These are phyloP conservation scores for Aureobasidium sp. DNA, from an alignment of 2,329 filamentous ascomycete species.

Conservation along the genomic window DNA sequence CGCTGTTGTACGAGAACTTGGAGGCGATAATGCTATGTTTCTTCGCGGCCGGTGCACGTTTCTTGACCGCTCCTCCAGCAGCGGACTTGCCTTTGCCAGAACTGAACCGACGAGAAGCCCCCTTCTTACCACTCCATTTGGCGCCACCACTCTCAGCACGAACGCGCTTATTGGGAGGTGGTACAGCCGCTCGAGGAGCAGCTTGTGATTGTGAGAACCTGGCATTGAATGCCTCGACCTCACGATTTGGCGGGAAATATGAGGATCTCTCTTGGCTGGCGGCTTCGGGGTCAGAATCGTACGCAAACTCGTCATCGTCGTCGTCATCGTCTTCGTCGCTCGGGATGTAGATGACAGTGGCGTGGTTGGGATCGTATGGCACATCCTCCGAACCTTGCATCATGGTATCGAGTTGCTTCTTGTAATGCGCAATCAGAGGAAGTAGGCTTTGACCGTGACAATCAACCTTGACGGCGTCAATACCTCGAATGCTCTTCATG, in stretches of 20 bases:
- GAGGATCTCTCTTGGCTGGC: conserved; percentile 19
- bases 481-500: conserved; percentile 55
- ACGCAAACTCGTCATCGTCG: conserved; percentile 33
- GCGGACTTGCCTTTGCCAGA: conserved; percentile 2
- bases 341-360: conserved; percentile 39
- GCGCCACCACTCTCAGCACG: neutral
- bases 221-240: conserved; percentile 23
- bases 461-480: conserved; percentile 53
- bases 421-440: conserved; percentile 42
- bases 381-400: conserved; percentile 32
- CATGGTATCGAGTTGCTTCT: conserved; percentile 30
- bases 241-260: conserved; percentile 20
- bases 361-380: conserved; percentile 40
- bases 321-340: conserved; percentile 34
- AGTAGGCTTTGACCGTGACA: conserved; percentile 54
- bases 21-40: neutral
- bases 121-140: conserved; percentile 8
- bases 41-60: conserved; percentile 4
- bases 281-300: conserved; percentile 36
- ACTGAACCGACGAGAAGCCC: conserved; percentile 5
- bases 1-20: neutral
- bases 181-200: neutral
- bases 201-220: conserved; percentile 16
- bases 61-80: conserved; percentile 12
- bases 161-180: neutral